Evolutionary conservation across 345 rosid species (phyloP), one percentile per base, ranked within the genome.

Genomic region (Brassica rapa): DNA sequence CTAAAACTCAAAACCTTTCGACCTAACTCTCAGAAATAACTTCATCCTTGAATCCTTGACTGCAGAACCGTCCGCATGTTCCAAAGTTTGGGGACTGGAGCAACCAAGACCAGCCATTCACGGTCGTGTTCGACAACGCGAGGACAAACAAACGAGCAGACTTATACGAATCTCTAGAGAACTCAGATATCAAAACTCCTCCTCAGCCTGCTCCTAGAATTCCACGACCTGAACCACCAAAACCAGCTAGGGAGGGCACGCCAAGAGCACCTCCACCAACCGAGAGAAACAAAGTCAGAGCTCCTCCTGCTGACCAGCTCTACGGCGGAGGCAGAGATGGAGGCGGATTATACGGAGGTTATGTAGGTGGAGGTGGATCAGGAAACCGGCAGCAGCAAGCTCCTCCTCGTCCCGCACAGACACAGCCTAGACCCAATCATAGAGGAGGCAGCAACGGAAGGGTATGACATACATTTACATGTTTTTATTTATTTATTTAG

Each of bases 261-360:
- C 70, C 84, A 6, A 62, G 77, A 39, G 71, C 24, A 0, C 68
- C 64, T 37, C 66, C 51, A 70, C 79, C 72, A 91, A 82, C 84
- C 9, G 81, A 79, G 87, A 87, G 64, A 86, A 85, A 33, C 79
- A 83, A 16, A 91, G 88, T 79, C 71, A 87, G 66, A 72, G 64
- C 73, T 60, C 81, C 85, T 25, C 86, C 93, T 11, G 85, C 91
- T 0, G 91, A 81, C 56, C 87, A 66, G 25, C 80, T 67, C 51
- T 66, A 67, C 30, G 66, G 72, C 43, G 62, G 55, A 14, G 53
- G 53, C 53, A 46, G 53, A 14, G 53, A 43, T 5, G 19, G 19
- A n/a, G 43, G 56, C 15, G 72, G 79, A 68, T 49, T 73, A 16
- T 79, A 79, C 29, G 76, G 79, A 53, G 79, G 75, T 37, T 69